These are phyloP conservation scores for Symbiodinium natans DNA, from an alignment of 73 alveolate genomes.

Conservation along the genomic window DNA sequence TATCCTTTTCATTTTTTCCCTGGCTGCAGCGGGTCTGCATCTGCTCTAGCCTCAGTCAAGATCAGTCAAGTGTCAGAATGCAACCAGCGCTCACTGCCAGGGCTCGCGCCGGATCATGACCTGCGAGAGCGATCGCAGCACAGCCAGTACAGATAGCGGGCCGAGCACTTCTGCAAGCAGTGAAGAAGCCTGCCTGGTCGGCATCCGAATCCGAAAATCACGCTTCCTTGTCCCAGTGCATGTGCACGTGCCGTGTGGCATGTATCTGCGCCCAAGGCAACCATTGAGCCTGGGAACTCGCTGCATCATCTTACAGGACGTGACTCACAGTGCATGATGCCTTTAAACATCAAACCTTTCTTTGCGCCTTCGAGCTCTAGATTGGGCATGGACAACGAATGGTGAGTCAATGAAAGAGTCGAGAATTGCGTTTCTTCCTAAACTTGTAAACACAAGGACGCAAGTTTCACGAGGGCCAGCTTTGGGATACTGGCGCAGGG, in stretches of 20 bases:
- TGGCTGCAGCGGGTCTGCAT: constrained; percentile 33
- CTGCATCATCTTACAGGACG: constrained; percentile 37
- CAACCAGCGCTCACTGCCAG: background rate
- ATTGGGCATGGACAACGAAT: no score
- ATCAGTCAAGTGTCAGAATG: background rate
- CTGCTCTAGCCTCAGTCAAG: background rate
- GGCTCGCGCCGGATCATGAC: background rate
- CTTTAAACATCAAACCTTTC: no score
- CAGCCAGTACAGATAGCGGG: constrained; percentile 37
- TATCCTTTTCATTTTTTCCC: constrained; percentile 57
- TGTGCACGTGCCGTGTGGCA: background rate
- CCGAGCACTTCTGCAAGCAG: background rate
- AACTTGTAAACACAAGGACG: no score
- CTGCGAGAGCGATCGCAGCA: constrained; percentile 78
- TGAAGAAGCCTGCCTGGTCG: background rate
- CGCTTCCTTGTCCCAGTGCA: background rate
- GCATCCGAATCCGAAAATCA: no score
- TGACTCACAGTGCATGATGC: background rate
- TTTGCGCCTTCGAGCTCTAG: no score
- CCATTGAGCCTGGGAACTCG: constrained; percentile 3
- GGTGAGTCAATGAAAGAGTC: background rate
- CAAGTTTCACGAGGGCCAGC: constrained; percentile 64
- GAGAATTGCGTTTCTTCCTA: no score
- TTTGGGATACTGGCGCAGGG: constrained; percentile 47
- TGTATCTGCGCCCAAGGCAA: background rate